Conservation (phyloP, 805 yeast genomes). For the Starmerella cellae region DNA sequence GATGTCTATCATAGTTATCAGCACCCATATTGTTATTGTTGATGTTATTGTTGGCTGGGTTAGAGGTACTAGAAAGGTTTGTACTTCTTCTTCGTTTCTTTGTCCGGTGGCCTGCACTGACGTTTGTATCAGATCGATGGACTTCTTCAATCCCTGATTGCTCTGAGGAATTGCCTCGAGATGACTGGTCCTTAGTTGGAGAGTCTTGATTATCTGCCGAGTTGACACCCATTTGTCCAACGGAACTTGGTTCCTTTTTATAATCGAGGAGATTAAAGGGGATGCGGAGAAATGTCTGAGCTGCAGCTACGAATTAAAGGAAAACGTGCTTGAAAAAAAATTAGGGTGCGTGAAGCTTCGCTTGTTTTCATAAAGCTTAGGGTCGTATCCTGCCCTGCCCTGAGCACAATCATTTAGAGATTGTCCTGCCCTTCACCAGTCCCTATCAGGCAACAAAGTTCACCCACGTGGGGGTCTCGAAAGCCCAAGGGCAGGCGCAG, state of each 20-base stretch:
- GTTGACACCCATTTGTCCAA: not conserved
- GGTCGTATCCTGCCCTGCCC: not conserved
- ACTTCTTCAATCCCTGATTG: not conserved
- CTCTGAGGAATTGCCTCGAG: not conserved
- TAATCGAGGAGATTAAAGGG: not conserved
- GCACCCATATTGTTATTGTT: not conserved
- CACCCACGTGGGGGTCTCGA: not conserved
- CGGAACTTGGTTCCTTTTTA: not conserved
- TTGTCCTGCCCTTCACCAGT: not conserved
- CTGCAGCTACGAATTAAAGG: not conserved
- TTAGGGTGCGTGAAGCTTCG: not conserved
- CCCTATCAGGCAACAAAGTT: not conserved
- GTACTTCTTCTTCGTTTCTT: not conserved
- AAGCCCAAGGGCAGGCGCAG: not conserved
- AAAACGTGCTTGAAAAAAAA: not conserved
- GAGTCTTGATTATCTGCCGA: not conserved
- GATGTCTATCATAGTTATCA: not conserved
- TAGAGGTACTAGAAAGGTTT: not conserved
- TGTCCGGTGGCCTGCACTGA: not conserved
- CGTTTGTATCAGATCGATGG: not conserved
- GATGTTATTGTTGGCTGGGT: not conserved
- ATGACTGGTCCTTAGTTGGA: not conserved
- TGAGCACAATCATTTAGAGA: not conserved
- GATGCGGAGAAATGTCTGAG: not conserved
- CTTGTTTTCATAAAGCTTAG: not conserved